Percentiles rank a stretch among this genome's conserved stretches.
These are phyloP conservation scores for Karstenula rhodostoma DNA, from an alignment of 2,329 filamentous ascomycete genomes.

Conservation along the genomic window DNA sequence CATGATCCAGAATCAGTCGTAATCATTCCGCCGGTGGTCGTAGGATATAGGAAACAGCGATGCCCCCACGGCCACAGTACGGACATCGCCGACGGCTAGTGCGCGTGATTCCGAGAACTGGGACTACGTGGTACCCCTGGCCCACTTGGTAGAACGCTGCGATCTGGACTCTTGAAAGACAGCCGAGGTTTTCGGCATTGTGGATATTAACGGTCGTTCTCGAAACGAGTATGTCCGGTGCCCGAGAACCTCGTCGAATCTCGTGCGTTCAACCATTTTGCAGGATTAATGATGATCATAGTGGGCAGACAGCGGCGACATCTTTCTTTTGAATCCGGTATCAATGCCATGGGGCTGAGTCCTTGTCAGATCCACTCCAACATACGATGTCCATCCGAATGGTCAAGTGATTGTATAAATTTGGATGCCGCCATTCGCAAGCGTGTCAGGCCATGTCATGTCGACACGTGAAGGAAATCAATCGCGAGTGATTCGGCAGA, in stretches of 20 bases:
- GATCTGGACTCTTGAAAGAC: not conserved
- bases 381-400: not conserved
- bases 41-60: not conserved
- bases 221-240: not conserved
- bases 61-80: not conserved
- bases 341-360: not conserved
- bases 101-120: not conserved
- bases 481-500: too few species aligned
- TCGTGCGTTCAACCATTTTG: not conserved
- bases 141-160: conserved; percentile 1
- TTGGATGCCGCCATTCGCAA: not conserved
- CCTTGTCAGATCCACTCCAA: not conserved
- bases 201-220: not conserved
- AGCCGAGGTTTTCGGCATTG: not conserved
- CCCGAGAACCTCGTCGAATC: not conserved
- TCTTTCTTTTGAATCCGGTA: not conserved
- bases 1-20: not conserved
- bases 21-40: not conserved
- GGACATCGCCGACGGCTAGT: conserved; percentile 4
- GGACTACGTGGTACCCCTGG: not conserved
- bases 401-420: not conserved
- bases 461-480: not conserved
- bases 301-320: not conserved
- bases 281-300: not conserved
- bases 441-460: not conserved